A percentile compares a stretch with the other conserved stretches of the same genome.
Evolutionary conservation across 2,329 filamentous ascomycete genomes (phyloP).

Genomic region (Stachybotrys chlorohalonatus): DNA sequence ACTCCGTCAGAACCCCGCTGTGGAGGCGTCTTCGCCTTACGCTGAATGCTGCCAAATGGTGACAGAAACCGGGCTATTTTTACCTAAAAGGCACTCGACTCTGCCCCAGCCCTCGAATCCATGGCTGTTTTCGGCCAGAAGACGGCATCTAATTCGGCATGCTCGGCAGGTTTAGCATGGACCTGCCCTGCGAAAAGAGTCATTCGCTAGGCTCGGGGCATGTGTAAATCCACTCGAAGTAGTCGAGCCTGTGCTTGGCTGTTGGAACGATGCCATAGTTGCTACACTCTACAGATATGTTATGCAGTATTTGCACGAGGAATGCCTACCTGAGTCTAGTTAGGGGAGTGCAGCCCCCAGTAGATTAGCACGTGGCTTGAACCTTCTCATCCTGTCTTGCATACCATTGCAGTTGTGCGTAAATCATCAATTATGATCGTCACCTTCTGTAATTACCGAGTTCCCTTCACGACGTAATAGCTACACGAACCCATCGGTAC

Average conservation of each 20-base stretch:
- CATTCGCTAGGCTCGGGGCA: not conserved
- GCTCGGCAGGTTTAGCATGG: not conserved
- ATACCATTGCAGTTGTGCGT: too few species aligned
- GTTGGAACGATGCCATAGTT: not conserved
- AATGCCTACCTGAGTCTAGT: too few species aligned
- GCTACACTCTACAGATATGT: not conserved
- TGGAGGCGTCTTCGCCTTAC: constrained; percentile 5
- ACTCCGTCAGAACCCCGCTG: constrained; percentile 19
- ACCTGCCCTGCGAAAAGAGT: not conserved
- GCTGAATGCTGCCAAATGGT: not conserved
- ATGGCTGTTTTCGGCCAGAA: not conserved
- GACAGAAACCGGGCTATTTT: not conserved
- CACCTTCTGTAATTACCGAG: too few species aligned
- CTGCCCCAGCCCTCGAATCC: not conserved
- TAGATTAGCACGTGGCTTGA: too few species aligned
- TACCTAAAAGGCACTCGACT: not conserved
- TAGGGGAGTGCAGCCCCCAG: too few species aligned
- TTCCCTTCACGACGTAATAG: too few species aligned
- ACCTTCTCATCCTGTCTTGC: too few species aligned
- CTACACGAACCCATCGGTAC: too few species aligned
- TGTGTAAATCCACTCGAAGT: too few species aligned
- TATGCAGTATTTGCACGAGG: too few species aligned
- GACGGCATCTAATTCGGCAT: not conserved
- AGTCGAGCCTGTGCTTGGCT: too few species aligned
- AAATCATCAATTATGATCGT: too few species aligned